Evolutionary conservation across 148 eudicot genomes (phyloP).

Genomic region (Rhododendron simsii): DNA sequence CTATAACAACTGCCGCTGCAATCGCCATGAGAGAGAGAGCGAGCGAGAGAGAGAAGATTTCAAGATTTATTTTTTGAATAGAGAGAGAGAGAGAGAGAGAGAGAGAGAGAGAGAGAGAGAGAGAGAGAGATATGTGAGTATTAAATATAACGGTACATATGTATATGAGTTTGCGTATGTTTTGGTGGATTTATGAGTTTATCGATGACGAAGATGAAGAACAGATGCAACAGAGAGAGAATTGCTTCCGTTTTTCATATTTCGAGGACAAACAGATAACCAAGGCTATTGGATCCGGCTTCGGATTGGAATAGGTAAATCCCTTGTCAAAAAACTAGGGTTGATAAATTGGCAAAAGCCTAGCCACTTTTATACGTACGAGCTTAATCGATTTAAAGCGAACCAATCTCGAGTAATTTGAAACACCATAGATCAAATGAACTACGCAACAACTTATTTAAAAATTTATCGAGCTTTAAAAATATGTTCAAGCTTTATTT

Average conservation of each 20-base stretch:
- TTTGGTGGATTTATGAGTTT: not conserved
- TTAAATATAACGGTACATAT: not conserved
- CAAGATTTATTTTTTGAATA: not conserved
- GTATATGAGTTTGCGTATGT: not conserved
- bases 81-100: too few species aligned
- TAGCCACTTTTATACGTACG: too few species aligned
- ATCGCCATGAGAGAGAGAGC: conserved; percentile 43
- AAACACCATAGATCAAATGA: too few species aligned
- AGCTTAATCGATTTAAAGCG: too few species aligned
- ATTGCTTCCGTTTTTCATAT: not conserved
- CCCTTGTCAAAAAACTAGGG: not conserved
- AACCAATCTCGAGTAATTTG: too few species aligned
- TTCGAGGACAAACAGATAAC: not conserved
- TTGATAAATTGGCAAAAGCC: not conserved
- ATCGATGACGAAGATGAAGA: not conserved
- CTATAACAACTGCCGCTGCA: conserved; percentile 65
- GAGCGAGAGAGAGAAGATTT: not conserved
- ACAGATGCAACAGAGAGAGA: not conserved
- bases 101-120: too few species aligned
- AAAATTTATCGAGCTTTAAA: too few species aligned
- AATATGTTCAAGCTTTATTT: too few species aligned
- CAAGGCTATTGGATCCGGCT: not conserved
- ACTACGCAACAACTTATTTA: too few species aligned
- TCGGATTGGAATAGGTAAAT: too few species aligned
- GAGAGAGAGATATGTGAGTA: not conserved